These are phyloP conservation scores for Vigna hirtella DNA, from an alignment of 306 rosid genomes.

Conservation along the genomic window DNA sequence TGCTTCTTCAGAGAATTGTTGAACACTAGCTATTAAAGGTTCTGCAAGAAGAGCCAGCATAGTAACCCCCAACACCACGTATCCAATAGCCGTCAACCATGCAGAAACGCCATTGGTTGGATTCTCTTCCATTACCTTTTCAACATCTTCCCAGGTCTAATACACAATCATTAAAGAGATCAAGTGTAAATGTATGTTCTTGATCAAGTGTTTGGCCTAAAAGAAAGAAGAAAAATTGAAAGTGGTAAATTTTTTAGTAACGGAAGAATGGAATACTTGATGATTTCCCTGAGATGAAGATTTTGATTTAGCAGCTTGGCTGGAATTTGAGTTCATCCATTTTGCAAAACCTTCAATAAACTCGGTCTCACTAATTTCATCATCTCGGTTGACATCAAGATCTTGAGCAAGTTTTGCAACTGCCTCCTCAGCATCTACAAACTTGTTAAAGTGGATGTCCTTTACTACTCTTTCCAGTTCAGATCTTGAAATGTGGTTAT, in stretches of 20 bases:
- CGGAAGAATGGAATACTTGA: constrained; percentile 41
- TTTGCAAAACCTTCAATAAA: constrained; percentile 49
- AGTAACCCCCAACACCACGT: constrained; percentile 51
- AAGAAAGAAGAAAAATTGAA: background rate
- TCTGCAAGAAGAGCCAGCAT: constrained; percentile 65
- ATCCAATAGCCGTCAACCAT: constrained; percentile 50
- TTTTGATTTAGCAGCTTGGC: constrained; percentile 12
- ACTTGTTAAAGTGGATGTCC: constrained; percentile 41
- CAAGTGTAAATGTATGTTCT: constrained; percentile 14
- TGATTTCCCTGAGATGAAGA: constrained; percentile 41
- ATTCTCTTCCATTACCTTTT: constrained; percentile 54
- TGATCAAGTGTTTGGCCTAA: constrained; percentile 4
- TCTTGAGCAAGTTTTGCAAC: constrained; percentile 47
- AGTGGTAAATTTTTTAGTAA: background rate
- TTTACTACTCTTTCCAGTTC: constrained; percentile 49
- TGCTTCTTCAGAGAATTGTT: constrained; percentile 53
- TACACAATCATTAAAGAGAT: constrained; percentile 25
- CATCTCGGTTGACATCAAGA: constrained; percentile 49
- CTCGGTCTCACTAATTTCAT: constrained; percentile 50
- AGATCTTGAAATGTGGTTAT: constrained; percentile 42
- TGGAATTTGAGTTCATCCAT: constrained; percentile 47
- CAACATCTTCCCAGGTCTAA: constrained; percentile 59
- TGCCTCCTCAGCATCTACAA: constrained; percentile 44
- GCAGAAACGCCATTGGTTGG: constrained; percentile 42
- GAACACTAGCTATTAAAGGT: constrained; percentile 66